Conservation (phyloP, 2,329 filamentous ascomycete species). For the Knufia petricola region DNA sequence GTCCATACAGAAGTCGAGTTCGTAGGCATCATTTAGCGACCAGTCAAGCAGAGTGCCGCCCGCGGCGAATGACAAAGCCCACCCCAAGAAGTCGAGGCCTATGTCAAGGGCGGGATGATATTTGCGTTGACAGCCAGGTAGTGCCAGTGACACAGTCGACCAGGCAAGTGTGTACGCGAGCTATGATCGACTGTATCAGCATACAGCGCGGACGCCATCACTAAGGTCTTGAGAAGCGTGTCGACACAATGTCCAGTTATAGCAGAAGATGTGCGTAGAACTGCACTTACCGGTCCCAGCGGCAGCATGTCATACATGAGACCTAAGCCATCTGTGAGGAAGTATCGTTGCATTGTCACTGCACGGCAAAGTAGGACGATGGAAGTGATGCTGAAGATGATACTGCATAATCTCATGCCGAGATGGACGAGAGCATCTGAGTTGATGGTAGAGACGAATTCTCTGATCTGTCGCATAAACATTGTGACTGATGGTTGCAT, state of each 20-base stretch:
- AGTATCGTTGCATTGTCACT: background rate
- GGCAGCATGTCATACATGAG: slow-evolving; percentile 1
- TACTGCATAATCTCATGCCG: slow-evolving; percentile 3
- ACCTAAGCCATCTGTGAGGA: slow-evolving; percentile 2
- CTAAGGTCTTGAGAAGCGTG: too few relatives aligned
- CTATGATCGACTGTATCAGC: background rate
- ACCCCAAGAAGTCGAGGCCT: slow-evolving; percentile 3
- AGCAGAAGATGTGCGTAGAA: too few relatives aligned
- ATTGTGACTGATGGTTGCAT: background rate
- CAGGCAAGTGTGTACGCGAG: slow-evolving; percentile 2
- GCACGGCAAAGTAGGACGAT: slow-evolving; percentile 6
- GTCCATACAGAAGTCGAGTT: background rate
- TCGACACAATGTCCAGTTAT: too few relatives aligned
- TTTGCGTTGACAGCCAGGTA: slow-evolving; percentile 7
- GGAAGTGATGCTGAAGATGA: slow-evolving; percentile 3
- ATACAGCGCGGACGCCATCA: too few relatives aligned
- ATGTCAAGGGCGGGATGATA: slow-evolving; percentile 8
- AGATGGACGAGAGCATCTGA: slow-evolving; percentile 3
- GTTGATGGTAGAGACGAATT: background rate
- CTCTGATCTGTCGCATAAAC: background rate
- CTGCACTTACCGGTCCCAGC: slow-evolving; percentile 3
- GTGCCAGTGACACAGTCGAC: slow-evolving; percentile 1
- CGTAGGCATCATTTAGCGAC: background rate
- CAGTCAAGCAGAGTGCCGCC: background rate
- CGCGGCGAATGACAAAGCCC: background rate